These are phyloP conservation scores for Microthyrium microscopicum DNA, from an alignment of 2,329 filamentous ascomycete species.

Conservation along the genomic window DNA sequence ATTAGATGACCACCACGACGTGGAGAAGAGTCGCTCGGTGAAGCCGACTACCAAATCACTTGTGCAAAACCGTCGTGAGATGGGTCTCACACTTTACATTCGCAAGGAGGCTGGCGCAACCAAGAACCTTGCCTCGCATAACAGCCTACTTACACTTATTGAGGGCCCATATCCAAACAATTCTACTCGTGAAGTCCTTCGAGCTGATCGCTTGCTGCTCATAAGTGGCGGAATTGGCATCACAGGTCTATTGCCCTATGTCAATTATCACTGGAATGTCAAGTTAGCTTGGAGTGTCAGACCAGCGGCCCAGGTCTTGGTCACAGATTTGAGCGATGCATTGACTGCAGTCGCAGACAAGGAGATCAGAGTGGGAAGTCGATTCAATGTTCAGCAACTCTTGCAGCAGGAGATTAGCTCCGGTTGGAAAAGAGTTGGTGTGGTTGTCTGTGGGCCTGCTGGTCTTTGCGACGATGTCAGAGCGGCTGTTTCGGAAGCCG, in stretches of 20 bases:
- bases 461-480: constrained; percentile 25
- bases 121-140: constrained; percentile 13
- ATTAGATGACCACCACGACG: too few relatives aligned
- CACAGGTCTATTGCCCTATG: constrained; percentile 25
- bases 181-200: constrained; percentile 13
- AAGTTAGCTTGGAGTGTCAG: constrained; percentile 26
- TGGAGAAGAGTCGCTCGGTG: too few relatives aligned
- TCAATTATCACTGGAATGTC: constrained; percentile 20
- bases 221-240: constrained; percentile 32
- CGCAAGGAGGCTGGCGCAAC: constrained; percentile 23
- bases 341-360: constrained; percentile 17
- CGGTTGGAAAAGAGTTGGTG: constrained; percentile 22
- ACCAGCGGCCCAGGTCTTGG: constrained; percentile 13
- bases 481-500: constrained; percentile 13
- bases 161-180: constrained; percentile 28
- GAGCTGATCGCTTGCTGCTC: constrained; percentile 20
- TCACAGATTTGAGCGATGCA: constrained; percentile 16
- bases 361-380: constrained; percentile 19
- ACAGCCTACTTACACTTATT: constrained; percentile 21
- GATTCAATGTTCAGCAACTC: constrained; percentile 19
- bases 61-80: background rate
- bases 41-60: too few relatives aligned
- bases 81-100: constrained; percentile 22
- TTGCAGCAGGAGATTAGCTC: constrained; percentile 17
- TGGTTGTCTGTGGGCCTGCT: constrained; percentile 26